Evolutionary conservation across 78 protist species (phyloP).

Genomic region (Cyanophora paradoxa): DNA sequence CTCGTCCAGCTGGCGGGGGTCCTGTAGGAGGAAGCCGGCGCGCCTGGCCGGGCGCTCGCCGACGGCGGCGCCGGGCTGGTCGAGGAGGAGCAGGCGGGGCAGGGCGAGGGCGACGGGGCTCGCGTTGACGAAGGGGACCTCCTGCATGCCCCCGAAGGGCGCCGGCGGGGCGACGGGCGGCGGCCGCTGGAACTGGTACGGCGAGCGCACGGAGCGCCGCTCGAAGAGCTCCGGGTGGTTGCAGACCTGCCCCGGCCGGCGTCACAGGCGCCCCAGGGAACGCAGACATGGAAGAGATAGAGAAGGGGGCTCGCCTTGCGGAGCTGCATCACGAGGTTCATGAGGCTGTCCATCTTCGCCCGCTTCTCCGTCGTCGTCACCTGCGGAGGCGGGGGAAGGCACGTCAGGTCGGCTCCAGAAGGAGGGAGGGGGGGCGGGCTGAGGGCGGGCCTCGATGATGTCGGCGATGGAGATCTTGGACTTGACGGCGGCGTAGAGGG

Average conservation of each 20-base stretch:
- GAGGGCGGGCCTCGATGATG: slow-evolving; percentile 23
- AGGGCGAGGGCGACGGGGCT: slow-evolving; percentile 35
- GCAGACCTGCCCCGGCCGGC: slow-evolving; percentile 47
- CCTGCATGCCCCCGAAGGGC: not conserved
- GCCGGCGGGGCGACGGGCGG: not conserved
- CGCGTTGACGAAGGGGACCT: not conserved
- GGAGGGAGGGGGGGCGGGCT: not conserved
- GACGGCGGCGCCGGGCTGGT: too few species aligned
- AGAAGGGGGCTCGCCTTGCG: slow-evolving; percentile 81
- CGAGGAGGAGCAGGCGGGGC: too few species aligned
- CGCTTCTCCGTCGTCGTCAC: slow-evolving; percentile 5
- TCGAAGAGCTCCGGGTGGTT: slow-evolving; percentile 89
- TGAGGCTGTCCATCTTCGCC: slow-evolving; percentile 42
- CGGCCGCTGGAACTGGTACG: slow-evolving; percentile 34
- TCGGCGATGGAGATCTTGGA: slow-evolving; percentile 48
- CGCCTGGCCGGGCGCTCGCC: too few species aligned
- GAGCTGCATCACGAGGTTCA: slow-evolving; percentile 88
- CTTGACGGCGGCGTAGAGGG: slow-evolving; percentile 50
- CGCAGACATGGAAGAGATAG: not conserved
- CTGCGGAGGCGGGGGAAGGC: not conserved
- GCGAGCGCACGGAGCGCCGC: slow-evolving; percentile 49
- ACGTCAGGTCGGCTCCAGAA: too few species aligned
- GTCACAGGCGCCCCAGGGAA: too few species aligned
- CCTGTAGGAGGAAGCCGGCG: too few species aligned
- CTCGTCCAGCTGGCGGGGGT: too few species aligned